Base-by-base conservation (phyloP, 2,329 filamentous ascomycete species). In the Venturia asperata region DNA sequence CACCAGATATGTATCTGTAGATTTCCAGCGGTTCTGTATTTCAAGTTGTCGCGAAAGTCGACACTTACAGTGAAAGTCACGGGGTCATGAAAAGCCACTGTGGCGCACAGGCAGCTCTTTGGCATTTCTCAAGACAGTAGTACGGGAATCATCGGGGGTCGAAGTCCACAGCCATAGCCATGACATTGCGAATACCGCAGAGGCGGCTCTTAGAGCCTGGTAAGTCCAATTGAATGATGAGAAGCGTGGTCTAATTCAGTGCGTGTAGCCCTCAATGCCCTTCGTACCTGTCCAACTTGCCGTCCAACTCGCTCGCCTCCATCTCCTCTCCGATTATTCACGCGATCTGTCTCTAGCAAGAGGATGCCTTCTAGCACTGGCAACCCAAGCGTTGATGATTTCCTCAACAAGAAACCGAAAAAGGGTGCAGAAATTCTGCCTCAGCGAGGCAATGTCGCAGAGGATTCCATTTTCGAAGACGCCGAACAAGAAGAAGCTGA, bases 381-480 rank as follows among this genome's bases (percentile, higher is more conserved):
- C 13, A 61, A 43, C 37, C 15, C 13, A 42, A 45, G n/a, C n/a
- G 21, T 61, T 24, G 60, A 61, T 15, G 60, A 61, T 10, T 61
- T 27, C 10, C 42, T 61, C n/a, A 61, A 61, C 6, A 15, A 21
- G n/a, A 61, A 61, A 61, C 60, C 60, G 13, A 42, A 61, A 15
- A 61, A 27, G 39, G 30, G 19, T n/a, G 60, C 37, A 17, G n/a
- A 27, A 19, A 4, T 43, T 15, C 37, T 45, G 27, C 60, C 60
- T 17, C 37, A 43, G 19, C 30, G 43, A 42, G 66, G 60, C 21
- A 69, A 76, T 70, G 75, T 85, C 37, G 73, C 81, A 37, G 70
- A 74, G 24, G 77, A 77, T 64, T 83, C 81, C 68, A 83, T 85
- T 68, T 83, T 85, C 75, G 77, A 80, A 69, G 77, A 79, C 67